A percentile compares a stretch with the other conserved stretches of the same genome.
These are phyloP conservation scores for Musa itinerans DNA, from an alignment of 176 grass and related monocot genomes.

Conservation along the genomic window DNA sequence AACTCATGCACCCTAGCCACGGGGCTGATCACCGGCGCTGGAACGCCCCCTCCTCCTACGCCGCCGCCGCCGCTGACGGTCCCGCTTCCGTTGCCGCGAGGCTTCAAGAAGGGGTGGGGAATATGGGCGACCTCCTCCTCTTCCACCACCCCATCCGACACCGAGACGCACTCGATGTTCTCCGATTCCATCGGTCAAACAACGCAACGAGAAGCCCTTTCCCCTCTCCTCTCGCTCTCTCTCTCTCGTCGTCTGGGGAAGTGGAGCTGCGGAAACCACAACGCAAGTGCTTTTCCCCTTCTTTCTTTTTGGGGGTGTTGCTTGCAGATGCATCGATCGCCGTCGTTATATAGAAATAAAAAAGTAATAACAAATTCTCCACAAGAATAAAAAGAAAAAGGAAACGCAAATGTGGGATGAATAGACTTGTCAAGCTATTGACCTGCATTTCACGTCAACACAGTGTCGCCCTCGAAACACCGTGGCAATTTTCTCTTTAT, in stretches of 20 bases:
- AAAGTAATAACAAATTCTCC: neutral
- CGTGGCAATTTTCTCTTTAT: too few relatives aligned
- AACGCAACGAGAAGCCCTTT: neutral
- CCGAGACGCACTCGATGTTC: slow-evolving; percentile 67
- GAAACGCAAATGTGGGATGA: neutral
- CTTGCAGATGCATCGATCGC: neutral
- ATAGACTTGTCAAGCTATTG: too few relatives aligned
- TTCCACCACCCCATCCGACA: slow-evolving; percentile 46
- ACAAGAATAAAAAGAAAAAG: neutral
- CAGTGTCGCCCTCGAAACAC: too few relatives aligned
- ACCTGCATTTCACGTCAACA: too few relatives aligned
- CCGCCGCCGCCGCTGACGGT: slow-evolving; percentile 15
- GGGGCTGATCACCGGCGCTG: slow-evolving; percentile 23
- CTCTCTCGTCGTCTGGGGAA: neutral
- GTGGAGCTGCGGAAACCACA: neutral
- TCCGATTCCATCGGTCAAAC: slow-evolving; percentile 44
- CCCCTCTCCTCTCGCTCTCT: neutral
- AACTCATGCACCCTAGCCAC: slow-evolving; percentile 71
- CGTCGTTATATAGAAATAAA: neutral
- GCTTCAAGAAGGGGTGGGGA: slow-evolving; percentile 45
- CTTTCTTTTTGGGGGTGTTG: neutral
- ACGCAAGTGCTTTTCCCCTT: neutral
- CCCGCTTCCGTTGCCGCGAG: slow-evolving; percentile 10
- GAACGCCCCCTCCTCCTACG: neutral
- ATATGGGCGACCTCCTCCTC: slow-evolving; percentile 26